Percentiles rank a stretch among this genome's conserved stretches.
Evolutionary conservation across 768 basidiomycete species (phyloP).

Genomic region (Russula vinacea): DNA sequence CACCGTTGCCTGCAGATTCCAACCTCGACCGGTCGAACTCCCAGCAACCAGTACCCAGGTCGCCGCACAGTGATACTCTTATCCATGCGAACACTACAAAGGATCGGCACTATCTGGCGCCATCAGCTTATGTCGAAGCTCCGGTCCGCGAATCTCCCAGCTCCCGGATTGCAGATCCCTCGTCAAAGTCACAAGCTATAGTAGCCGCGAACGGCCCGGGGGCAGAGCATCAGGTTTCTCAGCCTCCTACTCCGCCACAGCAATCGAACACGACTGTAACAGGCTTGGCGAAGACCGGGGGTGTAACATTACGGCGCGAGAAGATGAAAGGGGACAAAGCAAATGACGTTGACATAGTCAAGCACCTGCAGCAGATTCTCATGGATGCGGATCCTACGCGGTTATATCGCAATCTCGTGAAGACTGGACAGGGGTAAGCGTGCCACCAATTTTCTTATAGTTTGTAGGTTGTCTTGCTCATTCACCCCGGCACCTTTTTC

Average conservation of each 20-base stretch:
- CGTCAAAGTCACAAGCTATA: no score
- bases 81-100: slow-evolving; percentile 68
- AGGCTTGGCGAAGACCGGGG: slow-evolving; percentile 63
- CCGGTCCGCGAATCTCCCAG: slow-evolving; percentile 18
- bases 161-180: no score
- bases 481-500: slow-evolving; percentile 12
- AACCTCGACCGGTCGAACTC: no score
- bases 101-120: slow-evolving; percentile 48
- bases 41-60: slow-evolving; percentile 43
- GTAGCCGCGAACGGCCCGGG: no score
- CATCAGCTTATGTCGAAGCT: slow-evolving; percentile 31
- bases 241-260: no score
- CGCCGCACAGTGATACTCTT: slow-evolving; percentile 40
- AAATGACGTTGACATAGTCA: slow-evolving; percentile 75
- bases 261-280: no score
- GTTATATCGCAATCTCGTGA: slow-evolving; percentile 87
- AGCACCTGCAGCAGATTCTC: slow-evolving; percentile 88
- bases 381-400: slow-evolving; percentile 96
- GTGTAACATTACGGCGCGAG: slow-evolving; percentile 74
- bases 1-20: no score
- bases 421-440: slow-evolving; percentile 95
- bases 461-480: slow-evolving; percentile 9
- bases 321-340: slow-evolving; percentile 55
- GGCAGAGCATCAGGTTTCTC: no score
- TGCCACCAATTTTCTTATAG: not conserved